phyloP scores from a whole-genome alignment of 2,329 filamentous ascomycete genomes.

The Colletotrichum sojae region DNA sequence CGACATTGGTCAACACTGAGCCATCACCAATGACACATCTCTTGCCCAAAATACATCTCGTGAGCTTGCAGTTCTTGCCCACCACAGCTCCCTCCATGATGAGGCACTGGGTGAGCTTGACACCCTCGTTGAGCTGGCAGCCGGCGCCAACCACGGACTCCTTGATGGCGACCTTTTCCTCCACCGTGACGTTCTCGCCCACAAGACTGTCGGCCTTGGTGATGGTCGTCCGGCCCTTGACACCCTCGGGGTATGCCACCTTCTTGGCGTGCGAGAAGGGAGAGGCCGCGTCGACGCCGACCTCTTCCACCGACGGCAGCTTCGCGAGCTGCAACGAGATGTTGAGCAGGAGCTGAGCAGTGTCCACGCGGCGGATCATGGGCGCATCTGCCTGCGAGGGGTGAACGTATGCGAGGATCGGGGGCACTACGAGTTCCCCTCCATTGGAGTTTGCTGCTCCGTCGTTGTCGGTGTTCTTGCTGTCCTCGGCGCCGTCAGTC shows the following conservation, averaged over 20 bases:
- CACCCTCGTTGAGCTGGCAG: conserved; percentile 89
- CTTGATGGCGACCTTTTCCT: conserved; percentile 93
- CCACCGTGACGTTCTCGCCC: conserved; percentile 89
- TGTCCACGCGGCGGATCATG: conserved; percentile 90
- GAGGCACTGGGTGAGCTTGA: conserved; percentile 87
- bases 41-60: conserved; percentile 88
- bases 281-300: conserved; percentile 70
- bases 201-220: conserved; percentile 86
- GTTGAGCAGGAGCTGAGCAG: conserved; percentile 82
- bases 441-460: conserved; percentile 45
- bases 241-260: conserved; percentile 85
- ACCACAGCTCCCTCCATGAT: conserved; percentile 94
- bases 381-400: conserved; percentile 67
- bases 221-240: conserved; percentile 86
- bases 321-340: conserved; percentile 91
- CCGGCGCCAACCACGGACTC: conserved; percentile 90
- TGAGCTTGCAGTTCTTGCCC: conserved; percentile 86
- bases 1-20: conserved; percentile 86
- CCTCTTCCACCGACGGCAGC: conserved; percentile 78
- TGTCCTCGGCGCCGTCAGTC: conserved; percentile 7
- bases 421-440: conserved; percentile 66
- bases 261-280: conserved; percentile 85
- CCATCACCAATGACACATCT: conserved; percentile 87
- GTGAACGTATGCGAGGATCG: conserved; percentile 87
- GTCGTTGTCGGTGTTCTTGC: conserved; percentile 24